Evolutionary conservation across 805 yeast genomes (phyloP).

Genomic region (Suhomyces sp.): DNA sequence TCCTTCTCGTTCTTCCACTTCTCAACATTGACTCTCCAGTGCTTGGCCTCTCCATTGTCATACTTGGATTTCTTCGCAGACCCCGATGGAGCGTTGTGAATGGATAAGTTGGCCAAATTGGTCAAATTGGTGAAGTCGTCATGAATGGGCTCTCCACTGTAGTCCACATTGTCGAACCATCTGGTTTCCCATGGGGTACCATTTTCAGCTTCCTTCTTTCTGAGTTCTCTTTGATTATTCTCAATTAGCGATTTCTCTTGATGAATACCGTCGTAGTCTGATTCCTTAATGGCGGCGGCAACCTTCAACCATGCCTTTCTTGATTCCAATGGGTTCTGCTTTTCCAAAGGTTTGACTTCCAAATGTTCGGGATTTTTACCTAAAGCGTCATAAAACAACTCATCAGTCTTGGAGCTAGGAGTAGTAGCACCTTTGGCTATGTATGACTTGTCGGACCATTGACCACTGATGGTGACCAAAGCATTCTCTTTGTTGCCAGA

Average conservation of each 20-base stretch:
- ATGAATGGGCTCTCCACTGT: constrained; percentile 15
- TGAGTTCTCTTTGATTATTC: constrained; percentile 77
- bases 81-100: constrained; percentile 68
- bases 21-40: constrained; percentile 67
- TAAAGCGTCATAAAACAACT: constrained; percentile 63
- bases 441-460: constrained; percentile 82
- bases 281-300: constrained; percentile 77
- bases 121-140: constrained; percentile 39
- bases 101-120: constrained; percentile 54
- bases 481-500: constrained; percentile 58
- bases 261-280: constrained; percentile 75
- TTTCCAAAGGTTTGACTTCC: constrained; percentile 73
- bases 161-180: constrained; percentile 64
- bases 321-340: constrained; percentile 79
- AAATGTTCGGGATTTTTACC: constrained; percentile 53
- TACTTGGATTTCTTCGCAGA: constrained; percentile 54
- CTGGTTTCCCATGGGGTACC: constrained; percentile 73
- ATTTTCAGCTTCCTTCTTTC: constrained; percentile 67
- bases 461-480: constrained; percentile 79
- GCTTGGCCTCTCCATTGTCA: constrained; percentile 50
- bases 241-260: constrained; percentile 77
- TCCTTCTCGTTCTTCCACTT: constrained; percentile 63
- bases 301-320: constrained; percentile 90
- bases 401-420: constrained; percentile 43
- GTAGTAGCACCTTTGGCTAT: constrained; percentile 57